phyloP scores from a whole-genome alignment of 2,329 filamentous ascomycete species.

The Talaromyces sp. region DNA sequence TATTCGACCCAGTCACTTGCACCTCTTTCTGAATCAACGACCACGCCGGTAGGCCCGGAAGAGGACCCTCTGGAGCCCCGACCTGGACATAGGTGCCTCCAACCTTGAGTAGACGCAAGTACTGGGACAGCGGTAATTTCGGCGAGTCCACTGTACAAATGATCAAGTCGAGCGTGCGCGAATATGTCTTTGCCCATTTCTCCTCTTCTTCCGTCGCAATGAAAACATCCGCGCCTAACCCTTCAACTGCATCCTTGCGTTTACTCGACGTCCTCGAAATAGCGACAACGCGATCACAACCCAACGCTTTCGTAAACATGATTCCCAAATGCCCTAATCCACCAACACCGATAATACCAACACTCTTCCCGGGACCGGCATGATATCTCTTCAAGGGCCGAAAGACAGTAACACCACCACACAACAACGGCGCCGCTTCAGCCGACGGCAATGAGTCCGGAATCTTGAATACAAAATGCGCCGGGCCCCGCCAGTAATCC shows the following conservation, averaged over 20 bases:
- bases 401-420: slow-evolving; percentile 40
- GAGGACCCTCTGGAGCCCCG: slow-evolving; percentile 60
- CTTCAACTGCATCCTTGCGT: slow-evolving; percentile 46
- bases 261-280: slow-evolving; percentile 54
- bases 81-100: slow-evolving; percentile 64
- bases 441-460: slow-evolving; percentile 30
- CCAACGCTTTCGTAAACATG: slow-evolving; percentile 67
- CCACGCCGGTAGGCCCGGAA: slow-evolving; percentile 55
- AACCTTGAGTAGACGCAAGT: slow-evolving; percentile 58
- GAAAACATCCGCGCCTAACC: slow-evolving; percentile 53
- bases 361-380: slow-evolving; percentile 64
- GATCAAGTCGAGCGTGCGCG: slow-evolving; percentile 53
- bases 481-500: slow-evolving; percentile 32
- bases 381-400: slow-evolving; percentile 55
- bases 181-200: slow-evolving; percentile 51
- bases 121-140: slow-evolving; percentile 61
- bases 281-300: slow-evolving; percentile 59
- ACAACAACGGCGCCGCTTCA: slow-evolving; percentile 35
- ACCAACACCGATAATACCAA: slow-evolving; percentile 68
- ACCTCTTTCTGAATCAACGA: slow-evolving; percentile 56
- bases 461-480: slow-evolving; percentile 37
- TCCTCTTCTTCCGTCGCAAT: slow-evolving; percentile 57
- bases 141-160: slow-evolving; percentile 56
- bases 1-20: slow-evolving; percentile 50
- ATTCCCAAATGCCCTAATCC: slow-evolving; percentile 69